Percentiles rank a stretch among this genome's conserved stretches.
These are phyloP conservation scores for Fraxinus platypoda DNA, from an alignment of 305 asterid genomes.

Conservation along the genomic window DNA sequence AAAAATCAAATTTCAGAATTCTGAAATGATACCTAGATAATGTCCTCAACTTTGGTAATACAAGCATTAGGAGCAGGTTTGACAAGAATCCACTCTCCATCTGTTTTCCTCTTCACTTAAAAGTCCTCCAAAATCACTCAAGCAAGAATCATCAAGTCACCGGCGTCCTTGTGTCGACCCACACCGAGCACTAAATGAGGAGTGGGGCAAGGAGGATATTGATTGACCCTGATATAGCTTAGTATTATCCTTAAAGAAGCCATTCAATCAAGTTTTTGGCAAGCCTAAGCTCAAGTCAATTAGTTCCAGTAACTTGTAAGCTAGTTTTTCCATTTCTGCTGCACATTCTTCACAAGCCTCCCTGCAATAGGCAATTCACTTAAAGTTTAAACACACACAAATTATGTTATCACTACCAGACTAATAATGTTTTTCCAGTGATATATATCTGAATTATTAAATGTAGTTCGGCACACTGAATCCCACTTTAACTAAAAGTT, in stretches of 20 bases:
- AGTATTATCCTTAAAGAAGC: slow-evolving; percentile 50
- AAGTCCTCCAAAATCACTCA: slow-evolving; percentile 72
- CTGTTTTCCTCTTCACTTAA: slow-evolving; percentile 60
- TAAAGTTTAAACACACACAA: not conserved
- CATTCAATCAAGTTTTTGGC: slow-evolving; percentile 38
- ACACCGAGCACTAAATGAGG: slow-evolving; percentile 72
- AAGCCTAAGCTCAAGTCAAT: slow-evolving; percentile 60
- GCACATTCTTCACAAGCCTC: slow-evolving; percentile 52
- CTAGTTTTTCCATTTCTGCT: slow-evolving; percentile 45
- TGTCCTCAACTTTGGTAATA: slow-evolving; percentile 47
- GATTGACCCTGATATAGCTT: slow-evolving; percentile 59
- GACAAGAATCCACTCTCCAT: slow-evolving; percentile 69
- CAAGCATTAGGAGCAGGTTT: slow-evolving; percentile 60
- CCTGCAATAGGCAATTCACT: slow-evolving; percentile 31
- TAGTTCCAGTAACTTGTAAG: slow-evolving; percentile 48
- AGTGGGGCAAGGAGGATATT: slow-evolving; percentile 66
- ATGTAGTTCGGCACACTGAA: not conserved
- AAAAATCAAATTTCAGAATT: not conserved
- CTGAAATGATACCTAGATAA: slow-evolving; percentile 35
- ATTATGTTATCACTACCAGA: not conserved
- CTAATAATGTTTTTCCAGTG: not conserved
- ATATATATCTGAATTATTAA: not conserved
- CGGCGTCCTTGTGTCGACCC: slow-evolving; percentile 67
- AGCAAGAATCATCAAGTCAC: slow-evolving; percentile 60
- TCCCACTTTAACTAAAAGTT: not conserved